Evolutionary conservation across 1,284 basidiomycete genomes (phyloP), one percentile per base, ranked within the genome.

Genomic region (Ceratobasidium sp.): DNA sequence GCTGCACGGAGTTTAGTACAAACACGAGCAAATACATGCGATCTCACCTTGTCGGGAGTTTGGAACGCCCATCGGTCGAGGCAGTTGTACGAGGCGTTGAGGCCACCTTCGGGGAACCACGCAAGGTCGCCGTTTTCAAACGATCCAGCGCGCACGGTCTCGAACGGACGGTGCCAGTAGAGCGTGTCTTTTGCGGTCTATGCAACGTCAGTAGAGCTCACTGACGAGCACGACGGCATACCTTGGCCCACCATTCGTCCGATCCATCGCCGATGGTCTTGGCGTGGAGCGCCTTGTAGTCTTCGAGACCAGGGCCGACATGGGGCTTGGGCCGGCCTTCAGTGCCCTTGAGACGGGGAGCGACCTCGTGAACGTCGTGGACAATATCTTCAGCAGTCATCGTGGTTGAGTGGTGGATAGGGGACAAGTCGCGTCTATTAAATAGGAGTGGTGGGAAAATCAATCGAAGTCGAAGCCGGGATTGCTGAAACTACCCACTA

Each of bases 41-140:
- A 38, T 10, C 79, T 69, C 72, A 91, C 93, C 83, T 93, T 94
- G 78, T 98, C 83, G 0, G 96, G 96, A 77, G 94, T 83, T 78
- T 90, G 88, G 83, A 92, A 94, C 40, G 93, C 94, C 91, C 92
- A 94, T 73, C 97, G 88, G 80, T 99, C 97, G 70, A 99, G 92
- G 77, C 94, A 97, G 82, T 99, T 99, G 86, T 99, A 99, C 8
- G 93, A 88, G 1, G 92, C 96, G 77, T 95, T 95, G 72, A 96
- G 81, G 5, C 83, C 89, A 50, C 93, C 93, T 76, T 95, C 92
- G 27, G 91, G 91, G 85, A 99, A 99, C 96, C 96, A 99, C 72
- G 87, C 86, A 71, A 98, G 89, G 79, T 98, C 94, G 38, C 96
- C 96, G 1, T 86, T 86, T 76, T 87, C 84, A 77, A 98, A 98